Base-by-base conservation (phyloP, 2,329 filamentous ascomycete species). In the Aspergillus flavus region DNA sequence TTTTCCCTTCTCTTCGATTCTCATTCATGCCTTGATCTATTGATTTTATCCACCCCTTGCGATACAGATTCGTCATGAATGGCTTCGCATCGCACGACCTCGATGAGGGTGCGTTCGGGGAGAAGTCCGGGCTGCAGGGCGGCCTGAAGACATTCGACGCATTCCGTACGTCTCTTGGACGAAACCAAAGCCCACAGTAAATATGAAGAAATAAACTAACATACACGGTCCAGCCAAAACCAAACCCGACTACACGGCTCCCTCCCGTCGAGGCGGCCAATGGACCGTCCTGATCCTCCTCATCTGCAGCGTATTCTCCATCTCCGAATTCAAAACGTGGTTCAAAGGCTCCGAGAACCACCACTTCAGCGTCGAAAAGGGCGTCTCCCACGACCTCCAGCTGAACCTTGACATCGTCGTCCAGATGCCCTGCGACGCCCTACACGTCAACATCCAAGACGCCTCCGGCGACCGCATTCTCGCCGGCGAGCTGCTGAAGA, bases 401-500 rank as follows among this genome's bases (percentile, higher is more conserved):
- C 91, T 99, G 80, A 99, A 99, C 81, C 83, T 99, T 62, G 95
- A 99, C 79, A 84, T 96, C n/a, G 92, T 98, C 6, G 85, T 99
- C 56, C 85, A 85, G 58, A 99, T 99, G 95, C 82, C 85, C 70
- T 99, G 95, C 83, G 81, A 85, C 62, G 90, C 96, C 75, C 81
- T 99, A n/a, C 92, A 97, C 80, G 84, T 99, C 79, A 98, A 99
- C 80, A 94, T 99, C 57, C 95, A 98, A 82, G 95, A 99, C 78
- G 94, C 94, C 2, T 88, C 93, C 0, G 94, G 95, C 58, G 95
- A 99, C 78, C 89, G 92, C 66, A 96, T 98, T 72, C 85, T 96
- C 34, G 95, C 95, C 3, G 91, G 87, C 4, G 84, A 89, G 43
- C 83, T 89, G 66, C 83, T 99, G 65, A 84, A 86, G 67, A 89